Evolutionary conservation across 164 flowering plant species (phyloP), one percentile per base, ranked within the genome.

Genomic region (Malania oleifera): DNA sequence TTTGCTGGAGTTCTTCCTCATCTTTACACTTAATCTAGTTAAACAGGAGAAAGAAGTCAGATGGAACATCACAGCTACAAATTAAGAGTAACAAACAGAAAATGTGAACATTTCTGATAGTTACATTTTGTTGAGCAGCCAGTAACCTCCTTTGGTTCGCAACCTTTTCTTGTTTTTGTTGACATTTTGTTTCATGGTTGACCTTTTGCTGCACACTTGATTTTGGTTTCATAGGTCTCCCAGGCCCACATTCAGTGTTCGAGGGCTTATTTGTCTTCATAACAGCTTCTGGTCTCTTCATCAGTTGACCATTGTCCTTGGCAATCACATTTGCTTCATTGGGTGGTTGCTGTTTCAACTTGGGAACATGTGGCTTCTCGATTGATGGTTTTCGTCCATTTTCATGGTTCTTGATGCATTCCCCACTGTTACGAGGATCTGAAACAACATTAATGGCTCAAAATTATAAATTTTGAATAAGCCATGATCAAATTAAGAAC

Each of bases 371-470:
- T 48, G 62, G 70, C 40, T 69, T 71, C 57, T 40, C 75, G 22
- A 37, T 2, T 12, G 69, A 28, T 22, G 77, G 67, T 54, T 44
- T 81, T 64, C 85, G 76, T 61, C 80, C 79, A 68, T 50, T 70
- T 27, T 64, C 84, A 48, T 66, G 78, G 72, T 71, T 80, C 75
- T 75, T 77, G 72, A 53, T 64, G 58, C 69, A 60, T 56, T 77
- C 80, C 68, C 84, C 84, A 67, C 57, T 38, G 61, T 72, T 75
- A 57, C 79, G 81, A 73, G 81, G 83, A 81, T 85, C 96, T 85
- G 80, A 67, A 74, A 77, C 54, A 71, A 65, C 66, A 72, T 63
- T 52, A 51, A 73, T 63, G 47, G n/a, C 49, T 59, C 57, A 63
- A 56, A 67, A 40, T 53, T 41, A 71, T 59, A 43, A 63, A 46